Percentiles rank a stretch among this genome's conserved stretches.
phyloP scores from a whole-genome alignment of 805 yeast genomes.

The Hanseniaspora clermontiae region DNA sequence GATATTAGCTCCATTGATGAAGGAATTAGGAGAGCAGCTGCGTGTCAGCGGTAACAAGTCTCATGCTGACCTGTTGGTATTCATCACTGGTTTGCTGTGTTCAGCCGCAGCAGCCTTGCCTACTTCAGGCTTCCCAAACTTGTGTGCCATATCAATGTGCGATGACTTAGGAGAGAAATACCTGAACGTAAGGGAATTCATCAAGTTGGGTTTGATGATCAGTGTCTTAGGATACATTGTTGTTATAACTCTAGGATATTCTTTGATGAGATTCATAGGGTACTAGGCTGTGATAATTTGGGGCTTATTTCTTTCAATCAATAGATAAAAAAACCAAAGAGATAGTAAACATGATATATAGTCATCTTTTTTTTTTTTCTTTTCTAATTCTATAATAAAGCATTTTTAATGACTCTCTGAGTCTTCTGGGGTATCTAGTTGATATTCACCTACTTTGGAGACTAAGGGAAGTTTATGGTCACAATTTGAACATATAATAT shows the following conservation, averaged over 20 bases:
- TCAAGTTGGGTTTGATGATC: constrained; percentile 82
- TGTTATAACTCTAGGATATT: constrained; percentile 68
- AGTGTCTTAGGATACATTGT: constrained; percentile 62
- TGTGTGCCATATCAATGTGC: constrained; percentile 88
- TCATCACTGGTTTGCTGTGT: constrained; percentile 54
- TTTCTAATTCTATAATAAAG: too few species aligned
- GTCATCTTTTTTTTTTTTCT: too few species aligned
- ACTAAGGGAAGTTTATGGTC: constrained; percentile 5
- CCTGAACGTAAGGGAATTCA: constrained; percentile 72
- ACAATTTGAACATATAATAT: constrained; percentile 4
- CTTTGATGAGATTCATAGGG: constrained; percentile 48
- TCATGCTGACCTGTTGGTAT: constrained; percentile 71
- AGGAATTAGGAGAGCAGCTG: constrained; percentile 70
- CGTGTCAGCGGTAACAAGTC: constrained; percentile 38
- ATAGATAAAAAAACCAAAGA: neutral
- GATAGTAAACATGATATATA: too few species aligned
- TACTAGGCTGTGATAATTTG: constrained; percentile 25
- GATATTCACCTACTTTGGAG: constrained; percentile 3
- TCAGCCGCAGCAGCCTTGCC: constrained; percentile 97
- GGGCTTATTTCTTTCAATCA: neutral
- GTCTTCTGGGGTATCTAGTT: constrained; percentile 10
- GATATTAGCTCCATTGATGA: constrained; percentile 79
- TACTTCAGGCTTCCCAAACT: constrained; percentile 95
- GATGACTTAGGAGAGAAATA: constrained; percentile 89
- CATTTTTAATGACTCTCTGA: neutral